Evolutionary conservation across 1,284 basidiomycete genomes (phyloP), one percentile per base, ranked within the genome.

Genomic region (Cutaneotrichosporon sp.): DNA sequence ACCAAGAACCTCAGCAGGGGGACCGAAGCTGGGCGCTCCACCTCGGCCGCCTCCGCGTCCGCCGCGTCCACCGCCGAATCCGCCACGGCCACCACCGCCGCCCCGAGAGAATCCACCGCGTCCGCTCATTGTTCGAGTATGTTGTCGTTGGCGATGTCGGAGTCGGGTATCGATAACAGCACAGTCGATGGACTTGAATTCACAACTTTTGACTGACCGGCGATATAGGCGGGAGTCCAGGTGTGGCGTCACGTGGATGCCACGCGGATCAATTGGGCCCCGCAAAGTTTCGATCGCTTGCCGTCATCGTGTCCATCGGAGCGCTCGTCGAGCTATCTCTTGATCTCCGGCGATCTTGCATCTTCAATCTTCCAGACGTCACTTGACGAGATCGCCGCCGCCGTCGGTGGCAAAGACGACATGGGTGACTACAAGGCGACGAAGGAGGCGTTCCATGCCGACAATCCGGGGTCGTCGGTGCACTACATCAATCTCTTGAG

Each of bases 371-470:
- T n/a, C n/a, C n/a, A n/a, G n/a, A n/a, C n/a, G n/a, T n/a, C n/a
- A n/a, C n/a, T n/a, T n/a, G n/a, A n/a, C n/a, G n/a, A n/a, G n/a
- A n/a, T n/a, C n/a, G 17, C 35, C n/a, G 8, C 17, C 24, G 11
- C n/a, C 12, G 22, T 17, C 29, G 32, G 11, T 33, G 11, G 27
- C 42, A 12, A 17, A 20, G 25, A 14, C 24, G n/a, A 34, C 25
- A 65, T 67, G 65, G 38, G 51, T 24, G 74, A 77, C 62, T 96
- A 96, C 80, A 93, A 91, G 75, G 61, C 79, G 16, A 83, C 81
- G 22, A 97, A 97, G 74, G 88, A 93, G 77, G 84, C 83, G 0
- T 97, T 92, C 66, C 87, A 93, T 42, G 85, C 89, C 16, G 84
- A 85, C 39, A 83, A 82, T 72, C 82, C 80, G 3, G 93, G 93